phyloP scores from a whole-genome alignment of 768 basidiomycete genomes.

The Psilocybe azurescens region DNA sequence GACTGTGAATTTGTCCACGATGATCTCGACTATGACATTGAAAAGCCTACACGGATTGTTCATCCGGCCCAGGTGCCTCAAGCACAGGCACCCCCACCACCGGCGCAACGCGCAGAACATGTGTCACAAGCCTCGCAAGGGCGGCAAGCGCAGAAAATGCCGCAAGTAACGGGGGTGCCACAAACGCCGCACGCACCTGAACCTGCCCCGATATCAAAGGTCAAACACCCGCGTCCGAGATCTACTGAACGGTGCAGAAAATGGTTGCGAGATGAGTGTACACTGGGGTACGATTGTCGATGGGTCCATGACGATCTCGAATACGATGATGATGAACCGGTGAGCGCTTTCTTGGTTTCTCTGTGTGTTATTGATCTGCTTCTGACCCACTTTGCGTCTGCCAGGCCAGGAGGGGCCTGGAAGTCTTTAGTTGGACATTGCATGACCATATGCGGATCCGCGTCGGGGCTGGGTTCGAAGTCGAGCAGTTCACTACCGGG shows the following conservation, averaged over 20 bases:
- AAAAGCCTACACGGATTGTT: not conserved
- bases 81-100: not conserved
- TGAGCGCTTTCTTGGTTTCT: slow-evolving; percentile 17
- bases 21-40: slow-evolving; percentile 6
- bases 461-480: slow-evolving; percentile 64
- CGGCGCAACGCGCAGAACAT: not conserved
- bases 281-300: slow-evolving; percentile 30
- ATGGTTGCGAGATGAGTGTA: slow-evolving; percentile 34
- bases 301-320: slow-evolving; percentile 38
- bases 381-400: not conserved
- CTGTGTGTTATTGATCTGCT: not conserved
- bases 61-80: not conserved
- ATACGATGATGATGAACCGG: slow-evolving; percentile 34
- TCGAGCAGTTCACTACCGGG: slow-evolving; percentile 62
- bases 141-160: too few species aligned
- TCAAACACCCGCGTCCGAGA: slow-evolving; percentile 13
- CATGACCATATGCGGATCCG: slow-evolving; percentile 61
- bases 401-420: slow-evolving; percentile 5
- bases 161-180: not conserved
- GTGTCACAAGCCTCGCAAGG: not conserved
- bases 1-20: slow-evolving; percentile 9
- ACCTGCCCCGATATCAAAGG: not conserved
- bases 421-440: slow-evolving; percentile 30
- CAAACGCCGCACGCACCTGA: not conserved
- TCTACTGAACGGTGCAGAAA: slow-evolving; percentile 27